Evolutionary conservation across 805 yeast genomes (phyloP).

Genomic region (Candida peoriensis): DNA sequence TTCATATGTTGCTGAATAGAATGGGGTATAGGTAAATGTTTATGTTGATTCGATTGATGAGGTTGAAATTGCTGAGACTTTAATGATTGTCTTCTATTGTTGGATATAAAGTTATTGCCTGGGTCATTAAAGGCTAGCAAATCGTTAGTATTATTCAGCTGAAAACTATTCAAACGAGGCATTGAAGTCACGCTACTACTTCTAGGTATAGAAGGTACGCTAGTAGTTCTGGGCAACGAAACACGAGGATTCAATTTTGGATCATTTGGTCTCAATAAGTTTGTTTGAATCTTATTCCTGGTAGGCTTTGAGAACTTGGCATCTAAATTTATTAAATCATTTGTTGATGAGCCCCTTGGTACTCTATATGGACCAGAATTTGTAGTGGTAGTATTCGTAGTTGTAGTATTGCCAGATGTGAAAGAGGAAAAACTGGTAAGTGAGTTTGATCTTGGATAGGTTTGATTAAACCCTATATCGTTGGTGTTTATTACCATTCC

Average conservation of each 20-base stretch:
- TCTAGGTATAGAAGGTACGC: too few species aligned
- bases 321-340: slow-evolving; percentile 17
- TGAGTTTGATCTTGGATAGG: slow-evolving; percentile 12
- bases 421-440: slow-evolving; percentile 19
- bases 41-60: slow-evolving; percentile 1
- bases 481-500: background rate
- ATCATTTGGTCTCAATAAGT: slow-evolving; percentile 1
- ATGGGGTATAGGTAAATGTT: slow-evolving; percentile 4
- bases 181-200: slow-evolving; percentile 3
- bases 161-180: background rate
- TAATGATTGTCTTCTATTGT: slow-evolving; percentile 3
- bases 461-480: background rate
- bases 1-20: too few species aligned
- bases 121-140: background rate
- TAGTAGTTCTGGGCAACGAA: too few species aligned
- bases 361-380: too few species aligned
- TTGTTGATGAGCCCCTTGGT: slow-evolving; percentile 21
- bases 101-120: background rate
- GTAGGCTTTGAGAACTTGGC: slow-evolving; percentile 15
- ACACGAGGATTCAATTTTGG: too few species aligned
- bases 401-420: slow-evolving; percentile 7
- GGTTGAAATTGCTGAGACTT: slow-evolving; percentile 11
- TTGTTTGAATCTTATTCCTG: slow-evolving; percentile 5
- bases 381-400: slow-evolving; percentile 1
- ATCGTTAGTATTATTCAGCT: background rate